Conservation (phyloP, 805 yeast species). For the Kazachstania africana region DNA sequence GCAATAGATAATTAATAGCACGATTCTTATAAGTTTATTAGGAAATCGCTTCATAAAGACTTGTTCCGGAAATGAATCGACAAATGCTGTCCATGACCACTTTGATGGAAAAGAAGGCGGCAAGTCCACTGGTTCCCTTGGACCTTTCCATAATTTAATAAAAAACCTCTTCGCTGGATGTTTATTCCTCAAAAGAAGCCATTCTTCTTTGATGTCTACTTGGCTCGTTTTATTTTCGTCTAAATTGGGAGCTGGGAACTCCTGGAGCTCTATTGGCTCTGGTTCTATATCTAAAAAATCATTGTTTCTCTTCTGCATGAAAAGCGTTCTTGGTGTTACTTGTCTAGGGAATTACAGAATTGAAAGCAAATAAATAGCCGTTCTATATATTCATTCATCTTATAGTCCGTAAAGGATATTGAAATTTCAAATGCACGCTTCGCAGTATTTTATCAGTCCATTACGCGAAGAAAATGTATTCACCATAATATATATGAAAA, state of each 20-base stretch:
- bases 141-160: conserved; percentile 44
- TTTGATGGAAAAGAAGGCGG: conserved; percentile 31
- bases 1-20: conserved; percentile 30
- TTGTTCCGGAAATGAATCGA: conserved; percentile 35
- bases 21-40: conserved; percentile 18
- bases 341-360: too few species aligned
- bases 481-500: too few species aligned
- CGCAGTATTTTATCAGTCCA: too few species aligned
- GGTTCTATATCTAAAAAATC: not conserved
- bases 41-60: conserved; percentile 24
- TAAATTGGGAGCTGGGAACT: not conserved
- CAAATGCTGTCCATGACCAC: conserved; percentile 10
- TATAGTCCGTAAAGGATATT: too few species aligned
- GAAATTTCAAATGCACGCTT: too few species aligned
- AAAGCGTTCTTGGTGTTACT: too few species aligned
- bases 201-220: conserved; percentile 6
- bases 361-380: too few species aligned
- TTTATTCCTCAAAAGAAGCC: conserved; percentile 11
- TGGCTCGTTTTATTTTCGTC: conserved; percentile 1
- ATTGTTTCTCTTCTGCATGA: too few species aligned
- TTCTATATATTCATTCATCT: too few species aligned
- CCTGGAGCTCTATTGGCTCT: not conserved
- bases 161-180: conserved; percentile 17
- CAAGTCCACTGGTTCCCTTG: conserved; percentile 34
- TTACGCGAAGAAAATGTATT: too few species aligned